phyloP scores from a whole-genome alignment of 2,329 filamentous ascomycete species.

The Penicillium sp. region DNA sequence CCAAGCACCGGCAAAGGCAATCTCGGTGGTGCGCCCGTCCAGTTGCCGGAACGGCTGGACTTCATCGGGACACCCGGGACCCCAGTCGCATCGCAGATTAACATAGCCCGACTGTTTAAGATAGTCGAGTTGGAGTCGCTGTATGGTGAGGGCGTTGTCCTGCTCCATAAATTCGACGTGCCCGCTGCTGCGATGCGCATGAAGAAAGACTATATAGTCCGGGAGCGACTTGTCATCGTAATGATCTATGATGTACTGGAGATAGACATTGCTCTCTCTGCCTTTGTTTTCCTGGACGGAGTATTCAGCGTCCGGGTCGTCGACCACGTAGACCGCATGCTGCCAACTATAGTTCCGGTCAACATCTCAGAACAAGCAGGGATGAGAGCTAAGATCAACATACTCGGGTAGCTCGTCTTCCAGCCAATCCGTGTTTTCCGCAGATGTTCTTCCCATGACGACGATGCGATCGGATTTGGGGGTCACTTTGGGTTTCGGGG shows the following conservation, averaged over 20 bases:
- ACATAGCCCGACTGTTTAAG: slow-evolving; percentile 52
- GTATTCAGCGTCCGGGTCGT: slow-evolving; percentile 26
- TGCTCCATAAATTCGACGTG: slow-evolving; percentile 53
- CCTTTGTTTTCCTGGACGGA: slow-evolving; percentile 37
- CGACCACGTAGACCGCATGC: slow-evolving; percentile 40
- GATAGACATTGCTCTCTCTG: slow-evolving; percentile 42
- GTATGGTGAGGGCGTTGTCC: slow-evolving; percentile 49
- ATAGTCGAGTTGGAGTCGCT: slow-evolving; percentile 45
- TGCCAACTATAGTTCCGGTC: slow-evolving; percentile 35
- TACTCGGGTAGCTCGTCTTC: slow-evolving; percentile 41
- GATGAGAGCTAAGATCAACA: slow-evolving; percentile 2
- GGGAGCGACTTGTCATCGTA: slow-evolving; percentile 41
- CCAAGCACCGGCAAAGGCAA: slow-evolving; percentile 28
- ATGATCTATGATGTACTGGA: slow-evolving; percentile 44
- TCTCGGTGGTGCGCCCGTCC: slow-evolving; percentile 20
- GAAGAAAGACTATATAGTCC: slow-evolving; percentile 52
- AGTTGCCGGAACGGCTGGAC: slow-evolving; percentile 26
- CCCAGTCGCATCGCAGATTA: slow-evolving; percentile 52
- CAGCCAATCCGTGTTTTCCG: slow-evolving; percentile 45
- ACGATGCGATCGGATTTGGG: slow-evolving; percentile 30
- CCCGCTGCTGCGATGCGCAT: slow-evolving; percentile 47
- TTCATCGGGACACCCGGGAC: slow-evolving; percentile 34
- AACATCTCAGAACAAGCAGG: neutral
- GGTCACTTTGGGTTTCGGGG: slow-evolving; percentile 6
- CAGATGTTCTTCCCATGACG: slow-evolving; percentile 39